These are phyloP conservation scores for Ceratocystis destructans DNA, from an alignment of 2,329 filamentous ascomycete species.

Conservation along the genomic window DNA sequence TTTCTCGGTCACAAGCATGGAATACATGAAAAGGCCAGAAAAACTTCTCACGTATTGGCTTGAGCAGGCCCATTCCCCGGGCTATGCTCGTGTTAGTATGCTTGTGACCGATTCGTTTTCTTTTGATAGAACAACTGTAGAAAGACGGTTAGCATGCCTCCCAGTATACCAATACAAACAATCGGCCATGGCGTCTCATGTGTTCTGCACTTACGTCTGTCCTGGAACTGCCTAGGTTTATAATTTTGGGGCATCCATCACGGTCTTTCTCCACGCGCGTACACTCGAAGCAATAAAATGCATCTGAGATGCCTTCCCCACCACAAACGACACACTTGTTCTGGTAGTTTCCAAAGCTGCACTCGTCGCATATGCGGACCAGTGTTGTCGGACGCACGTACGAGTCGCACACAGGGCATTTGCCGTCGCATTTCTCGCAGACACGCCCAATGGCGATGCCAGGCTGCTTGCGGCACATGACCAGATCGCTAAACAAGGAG, in stretches of 20 bases:
- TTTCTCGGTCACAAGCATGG: slow-evolving; percentile 13
- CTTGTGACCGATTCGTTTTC: slow-evolving; percentile 46
- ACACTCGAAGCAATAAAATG: slow-evolving; percentile 99
- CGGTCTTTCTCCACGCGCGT: slow-evolving; percentile 92
- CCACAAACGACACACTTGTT: slow-evolving; percentile 99
- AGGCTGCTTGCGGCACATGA: slow-evolving; percentile 98
- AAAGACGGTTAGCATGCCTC: slow-evolving; percentile 23
- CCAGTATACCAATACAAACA: slow-evolving; percentile 27
- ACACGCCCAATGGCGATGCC: slow-evolving; percentile 97
- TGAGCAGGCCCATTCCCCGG: slow-evolving; percentile 28
- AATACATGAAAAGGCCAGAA: neutral
- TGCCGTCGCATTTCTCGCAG: slow-evolving; percentile 99
- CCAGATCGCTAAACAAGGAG: slow-evolving; percentile 55
- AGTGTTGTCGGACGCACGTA: slow-evolving; percentile 97
- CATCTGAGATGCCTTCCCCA: slow-evolving; percentile 93
- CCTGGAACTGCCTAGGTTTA: slow-evolving; percentile 87
- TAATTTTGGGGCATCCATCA: slow-evolving; percentile 98
- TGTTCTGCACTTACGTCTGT: slow-evolving; percentile 56
- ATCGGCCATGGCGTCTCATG: slow-evolving; percentile 22
- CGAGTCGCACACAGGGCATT: slow-evolving; percentile 96
- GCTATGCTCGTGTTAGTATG: slow-evolving; percentile 39
- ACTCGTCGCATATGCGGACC: slow-evolving; percentile 97
- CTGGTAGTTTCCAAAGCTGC: slow-evolving; percentile 98
- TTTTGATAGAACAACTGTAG: slow-evolving; percentile 49
- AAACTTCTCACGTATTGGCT: neutral